Conservation (phyloP, 352 stramenopile genomes). For the Globisporangium yorkense region DNA sequence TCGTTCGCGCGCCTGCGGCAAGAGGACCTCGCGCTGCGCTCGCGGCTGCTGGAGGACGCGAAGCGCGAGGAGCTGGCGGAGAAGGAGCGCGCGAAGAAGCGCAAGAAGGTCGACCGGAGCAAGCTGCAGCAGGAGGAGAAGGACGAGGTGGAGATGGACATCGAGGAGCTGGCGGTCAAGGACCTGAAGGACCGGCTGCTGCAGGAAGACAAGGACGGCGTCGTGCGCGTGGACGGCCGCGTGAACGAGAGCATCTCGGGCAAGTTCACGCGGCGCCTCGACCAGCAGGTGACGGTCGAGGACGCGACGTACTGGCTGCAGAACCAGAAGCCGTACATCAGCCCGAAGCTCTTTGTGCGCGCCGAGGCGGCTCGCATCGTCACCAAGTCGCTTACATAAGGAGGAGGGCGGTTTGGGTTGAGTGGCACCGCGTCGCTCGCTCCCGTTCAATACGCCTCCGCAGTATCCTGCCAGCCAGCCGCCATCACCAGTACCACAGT, state of each 20-base stretch:
- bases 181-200: conserved; percentile 79
- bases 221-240: conserved; percentile 66
- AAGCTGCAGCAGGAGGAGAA: conserved; percentile 76
- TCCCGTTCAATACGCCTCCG: too few relatives aligned
- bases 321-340: conserved; percentile 79
- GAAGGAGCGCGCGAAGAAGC: conserved; percentile 80
- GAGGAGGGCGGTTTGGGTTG: background rate
- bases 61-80: conserved; percentile 71
- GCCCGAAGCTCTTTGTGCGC: conserved; percentile 79
- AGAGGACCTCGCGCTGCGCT: conserved; percentile 55
- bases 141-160: conserved; percentile 83
- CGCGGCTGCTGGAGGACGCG: conserved; percentile 65
- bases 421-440: too few relatives aligned
- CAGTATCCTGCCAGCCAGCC: background rate
- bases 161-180: conserved; percentile 77
- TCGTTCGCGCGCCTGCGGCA: conserved; percentile 61
- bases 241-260: conserved; percentile 77
- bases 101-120: conserved; percentile 80
- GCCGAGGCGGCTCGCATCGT: conserved; percentile 75
- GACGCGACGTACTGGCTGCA: conserved; percentile 80
- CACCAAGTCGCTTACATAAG: conserved; percentile 67
- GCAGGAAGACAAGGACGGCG: conserved; percentile 66
- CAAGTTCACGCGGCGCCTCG: conserved; percentile 39
- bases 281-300: conserved; percentile 79
- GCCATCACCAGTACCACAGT: background rate